Base-by-base conservation (phyloP, 2,329 filamentous ascomycete species). In the Neospermospora avenae region DNA sequence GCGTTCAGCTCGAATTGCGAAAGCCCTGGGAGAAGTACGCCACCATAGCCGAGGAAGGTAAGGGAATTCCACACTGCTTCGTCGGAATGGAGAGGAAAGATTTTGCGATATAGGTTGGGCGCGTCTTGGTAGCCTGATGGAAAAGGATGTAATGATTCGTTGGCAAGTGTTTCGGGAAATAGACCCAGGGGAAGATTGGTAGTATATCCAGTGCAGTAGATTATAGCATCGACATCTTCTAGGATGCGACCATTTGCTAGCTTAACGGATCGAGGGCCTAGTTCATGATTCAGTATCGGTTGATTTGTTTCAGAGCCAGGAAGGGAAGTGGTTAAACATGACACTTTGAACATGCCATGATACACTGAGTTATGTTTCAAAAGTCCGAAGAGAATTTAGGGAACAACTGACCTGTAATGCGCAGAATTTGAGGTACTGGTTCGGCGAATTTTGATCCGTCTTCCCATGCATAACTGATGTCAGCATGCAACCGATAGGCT, bases 51-150 rank as follows among this genome's bases (percentile, higher is more conserved):
- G 7, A 57, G n/a, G n/a, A 37, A 57, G 14, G 55, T 44, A 16
- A 57, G 42, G 4, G 44, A 57, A 2, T 49, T 57, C 14, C 55
- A 18, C 14, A 57, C 41, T 5, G 44, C 22, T 24, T n/a, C 16
- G 24, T 57, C 55, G 5, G 44, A 35, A 41, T 57, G 55, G 2
- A 57, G 44, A 2, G 55, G 44, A 31, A 48, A 57, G 20, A 57
- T 57, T 14, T 57, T 57, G 14, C 42, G 55, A 44, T 57, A 57
- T 8, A 57, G 55, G 10, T 57, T 49, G 8, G 55, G 55, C 3
- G 28, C 22, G 18, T 22, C 31, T 5, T 37, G 3, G 2, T 42
- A 49, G 31, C 41, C 22, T 18, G 22, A 28, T 11, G 55, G 55
- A 46, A 49, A 57, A 10, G 42, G 55, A 25, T 57, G 41, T 20